phyloP scores from a whole-genome alignment of 768 basidiomycete genomes.

The Lactifluus echinatus region DNA sequence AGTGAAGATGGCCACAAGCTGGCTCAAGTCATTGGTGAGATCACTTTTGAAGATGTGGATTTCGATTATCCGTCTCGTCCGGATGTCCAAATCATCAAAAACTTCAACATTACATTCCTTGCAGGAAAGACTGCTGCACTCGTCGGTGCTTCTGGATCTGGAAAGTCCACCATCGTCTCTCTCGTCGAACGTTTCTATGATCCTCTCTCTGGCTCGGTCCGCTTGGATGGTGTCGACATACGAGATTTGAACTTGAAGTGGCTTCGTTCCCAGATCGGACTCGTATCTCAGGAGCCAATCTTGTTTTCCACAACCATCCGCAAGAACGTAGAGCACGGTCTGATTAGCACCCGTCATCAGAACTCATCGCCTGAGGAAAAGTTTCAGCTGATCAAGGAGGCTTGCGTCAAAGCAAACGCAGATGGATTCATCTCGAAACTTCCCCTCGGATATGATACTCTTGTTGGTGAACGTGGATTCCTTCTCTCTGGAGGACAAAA shows the following conservation, averaged over 20 bases:
- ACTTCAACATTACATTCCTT: conserved; percentile 54
- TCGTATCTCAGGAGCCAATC: conserved; percentile 44
- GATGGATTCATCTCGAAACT: conserved; percentile 41
- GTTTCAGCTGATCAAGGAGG: conserved; percentile 37
- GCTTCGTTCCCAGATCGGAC: conserved; percentile 42
- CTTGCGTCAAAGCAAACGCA: conserved; percentile 43
- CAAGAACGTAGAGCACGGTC: conserved; percentile 41
- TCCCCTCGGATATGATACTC: conserved; percentile 42
- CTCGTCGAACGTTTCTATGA: conserved; percentile 49
- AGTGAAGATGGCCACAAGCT: conserved; percentile 58
- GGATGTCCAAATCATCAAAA: conserved; percentile 69
- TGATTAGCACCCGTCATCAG: conserved; percentile 39
- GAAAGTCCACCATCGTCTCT: conserved; percentile 34
- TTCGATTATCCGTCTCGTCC: conserved; percentile 86
- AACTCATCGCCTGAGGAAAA: conserved; percentile 35
- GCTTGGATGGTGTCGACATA: conserved; percentile 40
- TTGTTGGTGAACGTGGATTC: conserved; percentile 44
- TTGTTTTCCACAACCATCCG: conserved; percentile 41
- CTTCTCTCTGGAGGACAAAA: conserved; percentile 44
- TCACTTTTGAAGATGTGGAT: conserved; percentile 59
- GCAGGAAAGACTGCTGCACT: conserved; percentile 36
- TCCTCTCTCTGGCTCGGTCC: conserved; percentile 34
- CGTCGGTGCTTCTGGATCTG: conserved; percentile 34
- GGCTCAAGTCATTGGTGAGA: conserved; percentile 59
- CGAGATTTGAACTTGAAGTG: conserved; percentile 39